Evolutionary conservation across 768 basidiomycete genomes (phyloP).

Genomic region (Serendipita sp.): DNA sequence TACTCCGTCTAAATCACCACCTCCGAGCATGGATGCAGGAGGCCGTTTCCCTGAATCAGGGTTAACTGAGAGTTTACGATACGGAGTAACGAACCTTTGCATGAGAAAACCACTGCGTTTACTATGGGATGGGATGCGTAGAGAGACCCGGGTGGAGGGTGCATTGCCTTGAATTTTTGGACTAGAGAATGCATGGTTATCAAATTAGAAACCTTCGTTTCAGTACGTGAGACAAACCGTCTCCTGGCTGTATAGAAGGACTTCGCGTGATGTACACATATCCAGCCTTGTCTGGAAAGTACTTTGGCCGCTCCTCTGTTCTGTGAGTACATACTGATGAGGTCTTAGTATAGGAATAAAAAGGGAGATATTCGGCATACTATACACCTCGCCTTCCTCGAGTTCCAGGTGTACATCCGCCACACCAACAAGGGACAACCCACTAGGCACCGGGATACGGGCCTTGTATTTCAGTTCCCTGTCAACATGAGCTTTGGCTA

Average conservation of each 20-base stretch:
- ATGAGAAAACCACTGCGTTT: constrained; percentile 50
- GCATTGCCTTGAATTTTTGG: constrained; percentile 31
- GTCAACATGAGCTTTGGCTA: constrained; percentile 44
- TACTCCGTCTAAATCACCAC: constrained; percentile 57
- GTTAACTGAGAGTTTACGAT: not conserved
- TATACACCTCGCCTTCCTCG: constrained; percentile 39
- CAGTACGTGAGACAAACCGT: constrained; percentile 29
- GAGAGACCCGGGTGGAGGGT: constrained; percentile 34
- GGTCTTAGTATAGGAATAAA: not conserved
- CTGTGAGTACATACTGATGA: constrained; percentile 26
- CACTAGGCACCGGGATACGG: constrained; percentile 46
- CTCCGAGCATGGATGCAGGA: constrained; percentile 44
- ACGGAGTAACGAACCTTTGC: constrained; percentile 26
- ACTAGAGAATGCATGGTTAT: constrained; percentile 3
- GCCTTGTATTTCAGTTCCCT: constrained; percentile 46
- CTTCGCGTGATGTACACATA: constrained; percentile 48
- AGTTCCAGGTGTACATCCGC: constrained; percentile 46
- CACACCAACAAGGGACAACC: constrained; percentile 55
- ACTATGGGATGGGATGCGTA: constrained; percentile 31
- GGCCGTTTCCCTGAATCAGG: constrained; percentile 36
- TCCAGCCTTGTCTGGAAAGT: constrained; percentile 18
- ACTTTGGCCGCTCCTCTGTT: constrained; percentile 19
- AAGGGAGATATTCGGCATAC: constrained; percentile 17
- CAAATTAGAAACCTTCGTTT: not conserved
- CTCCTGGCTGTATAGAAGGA: constrained; percentile 54